Evolutionary conservation across 345 rosid species (phyloP), one percentile per base, ranked within the genome.

Genomic region (Salix caprea): DNA sequence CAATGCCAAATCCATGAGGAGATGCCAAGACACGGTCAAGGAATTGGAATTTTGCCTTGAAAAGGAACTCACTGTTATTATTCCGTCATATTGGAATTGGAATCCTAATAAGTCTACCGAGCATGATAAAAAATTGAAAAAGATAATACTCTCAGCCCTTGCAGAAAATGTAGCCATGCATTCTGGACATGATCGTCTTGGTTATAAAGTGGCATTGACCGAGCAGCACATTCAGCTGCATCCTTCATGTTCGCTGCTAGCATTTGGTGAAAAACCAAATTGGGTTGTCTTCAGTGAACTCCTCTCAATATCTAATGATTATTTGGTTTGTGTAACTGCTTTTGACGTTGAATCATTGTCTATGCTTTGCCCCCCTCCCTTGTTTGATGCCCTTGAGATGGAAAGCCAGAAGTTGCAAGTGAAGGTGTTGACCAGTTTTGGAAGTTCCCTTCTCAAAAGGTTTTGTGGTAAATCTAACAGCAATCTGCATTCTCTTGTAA

Each of bases 221-320:
- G 88, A 96, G 48, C 92, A 91, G 69, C 86, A 87, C 82, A 86
- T 90, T 76, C 90, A 86, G 84, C 82, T 92, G 67, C 99, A 95
- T 83, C 97, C 96, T 74, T 87, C 97, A 37, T 90, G 97, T 82
- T 93, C 97, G 4, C 79, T 95, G 86, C 89, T 86, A 84, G 82
- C 84, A 54, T 95, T 91, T 80, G 82, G 83, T 65, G 88, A 88
- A 87, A 95, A 87, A 91, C 97, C 99, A 42, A 73, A 78, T 78
- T 93, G 97, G 97, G 97, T 95, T 67, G 94, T 95, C 76, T 95
- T 93, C 77, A 81, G 91, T 78, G 99, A 95, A 82, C 87, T 95
- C 18, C 82, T 95, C 28, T 89, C 93, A 48, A 28, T 68, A 56
- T 77, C 87, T 66, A 83, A 77, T 79, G 85, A 91, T 77, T 92